These are phyloP conservation scores for Leonotis leonurus DNA, from an alignment of 257 asterid species.

Conservation along the genomic window DNA sequence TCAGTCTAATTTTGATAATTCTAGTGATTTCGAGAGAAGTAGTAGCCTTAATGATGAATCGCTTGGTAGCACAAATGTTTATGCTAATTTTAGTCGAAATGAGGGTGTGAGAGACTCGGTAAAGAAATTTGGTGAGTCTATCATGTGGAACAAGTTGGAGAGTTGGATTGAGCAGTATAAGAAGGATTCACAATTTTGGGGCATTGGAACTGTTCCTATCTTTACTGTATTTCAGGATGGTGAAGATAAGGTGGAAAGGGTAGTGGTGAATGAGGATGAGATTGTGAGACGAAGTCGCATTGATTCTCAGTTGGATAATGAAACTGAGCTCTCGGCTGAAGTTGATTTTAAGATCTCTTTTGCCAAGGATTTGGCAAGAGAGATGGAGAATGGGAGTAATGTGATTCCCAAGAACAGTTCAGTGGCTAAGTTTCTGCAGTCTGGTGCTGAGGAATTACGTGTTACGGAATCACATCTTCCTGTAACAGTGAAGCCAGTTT, in stretches of 20 bases:
- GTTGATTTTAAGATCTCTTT: constrained; percentile 46
- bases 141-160: constrained; percentile 63
- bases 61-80: constrained; percentile 11
- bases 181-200: constrained; percentile 77
- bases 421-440: constrained; percentile 45
- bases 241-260: constrained; percentile 60
- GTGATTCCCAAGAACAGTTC: constrained; percentile 54
- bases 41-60: constrained; percentile 22
- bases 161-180: constrained; percentile 79
- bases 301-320: constrained; percentile 29
- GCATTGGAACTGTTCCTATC: constrained; percentile 65
- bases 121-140: constrained; percentile 40
- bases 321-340: constrained; percentile 34
- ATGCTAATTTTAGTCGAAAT: constrained; percentile 11
- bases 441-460: constrained; percentile 32
- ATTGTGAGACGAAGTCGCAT: constrained; percentile 52
- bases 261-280: constrained; percentile 76
- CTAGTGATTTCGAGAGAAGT: constrained; percentile 12
- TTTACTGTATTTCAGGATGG: constrained; percentile 58
- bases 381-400: constrained; percentile 60
- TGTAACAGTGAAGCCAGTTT: constrained; percentile 27
- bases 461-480: constrained; percentile 22
- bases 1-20: constrained; percentile 13
- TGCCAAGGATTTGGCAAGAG: constrained; percentile 63
- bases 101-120: constrained; percentile 18